Percentiles rank a stretch among this genome's conserved stretches.
phyloP scores from a whole-genome alignment of 1,139 yeast species.

The Taphrina wiesneri region DNA sequence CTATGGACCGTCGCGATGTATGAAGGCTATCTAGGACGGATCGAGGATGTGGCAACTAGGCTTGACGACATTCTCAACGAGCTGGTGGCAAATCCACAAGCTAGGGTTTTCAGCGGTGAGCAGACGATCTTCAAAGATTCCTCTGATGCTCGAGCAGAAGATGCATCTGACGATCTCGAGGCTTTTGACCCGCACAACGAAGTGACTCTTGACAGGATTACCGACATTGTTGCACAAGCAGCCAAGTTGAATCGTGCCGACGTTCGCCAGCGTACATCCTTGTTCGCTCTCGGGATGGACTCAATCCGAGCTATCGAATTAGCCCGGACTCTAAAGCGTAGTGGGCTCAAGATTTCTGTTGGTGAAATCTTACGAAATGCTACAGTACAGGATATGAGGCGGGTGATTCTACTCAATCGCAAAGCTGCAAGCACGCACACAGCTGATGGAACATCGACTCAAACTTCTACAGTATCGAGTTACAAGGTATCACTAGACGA shows the following conservation, averaged over 20 bases:
- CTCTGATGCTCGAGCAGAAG: too few relatives aligned
- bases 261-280: constrained; percentile 32
- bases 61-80: constrained; percentile 3
- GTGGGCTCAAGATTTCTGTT: constrained; percentile 38
- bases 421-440: neutral
- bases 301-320: constrained; percentile 40
- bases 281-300: constrained; percentile 40
- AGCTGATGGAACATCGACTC: neutral
- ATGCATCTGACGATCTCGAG: neutral
- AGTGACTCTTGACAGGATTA: neutral
- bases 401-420: neutral
- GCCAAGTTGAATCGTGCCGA: constrained; percentile 23
- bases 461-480: neutral
- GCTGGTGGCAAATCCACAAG: neutral
- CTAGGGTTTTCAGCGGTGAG: neutral
- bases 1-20: constrained; percentile 38
- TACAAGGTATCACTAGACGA: neutral
- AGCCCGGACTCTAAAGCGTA: constrained; percentile 34
- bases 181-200: constrained; percentile 18
- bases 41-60: neutral
- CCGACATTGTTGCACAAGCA: constrained; percentile 29
- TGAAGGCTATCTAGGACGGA: constrained; percentile 7
- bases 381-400: constrained; percentile 35
- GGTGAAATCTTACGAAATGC: constrained; percentile 37
- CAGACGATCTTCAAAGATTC: neutral